A percentile compares a stretch with the other conserved stretches of the same genome.
These are phyloP conservation scores for Solanum pennellii DNA, from an alignment of 257 asterid genomes.

Conservation along the genomic window DNA sequence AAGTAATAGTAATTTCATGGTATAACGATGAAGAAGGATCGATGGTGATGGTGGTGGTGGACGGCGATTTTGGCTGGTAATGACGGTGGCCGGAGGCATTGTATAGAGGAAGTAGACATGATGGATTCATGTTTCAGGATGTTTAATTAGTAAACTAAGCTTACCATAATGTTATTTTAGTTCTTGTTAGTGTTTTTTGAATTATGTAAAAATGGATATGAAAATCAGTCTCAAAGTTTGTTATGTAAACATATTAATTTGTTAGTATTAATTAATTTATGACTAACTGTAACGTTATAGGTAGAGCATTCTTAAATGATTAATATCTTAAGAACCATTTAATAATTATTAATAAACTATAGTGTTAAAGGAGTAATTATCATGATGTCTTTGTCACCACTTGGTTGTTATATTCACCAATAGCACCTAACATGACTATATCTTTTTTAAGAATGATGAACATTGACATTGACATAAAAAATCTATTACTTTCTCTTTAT, in stretches of 20 bases:
- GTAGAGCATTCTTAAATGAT: background rate
- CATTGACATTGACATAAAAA: background rate
- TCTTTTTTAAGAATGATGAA: background rate
- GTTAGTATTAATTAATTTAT: background rate
- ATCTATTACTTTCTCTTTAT: background rate
- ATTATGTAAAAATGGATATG: background rate
- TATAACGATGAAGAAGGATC: background rate
- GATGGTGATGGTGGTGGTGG: slow-evolving; percentile 4
- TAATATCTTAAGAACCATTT: background rate
- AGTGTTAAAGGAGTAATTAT: background rate
- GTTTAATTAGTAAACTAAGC: background rate
- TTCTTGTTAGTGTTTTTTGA: background rate
- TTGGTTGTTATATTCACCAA: background rate
- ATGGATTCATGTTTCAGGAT: background rate
- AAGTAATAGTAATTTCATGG: background rate
- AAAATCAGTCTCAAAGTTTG: background rate
- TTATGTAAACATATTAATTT: background rate
- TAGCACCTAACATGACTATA: background rate
- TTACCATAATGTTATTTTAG: background rate
- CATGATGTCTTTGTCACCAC: background rate
- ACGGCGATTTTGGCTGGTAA: background rate
- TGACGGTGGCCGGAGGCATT: background rate
- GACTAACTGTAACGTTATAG: background rate
- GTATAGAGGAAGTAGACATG: background rate
- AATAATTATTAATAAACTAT: background rate